Conservation (phyloP, 768 basidiomycete species). For the Boletus reticuloceps region DNA sequence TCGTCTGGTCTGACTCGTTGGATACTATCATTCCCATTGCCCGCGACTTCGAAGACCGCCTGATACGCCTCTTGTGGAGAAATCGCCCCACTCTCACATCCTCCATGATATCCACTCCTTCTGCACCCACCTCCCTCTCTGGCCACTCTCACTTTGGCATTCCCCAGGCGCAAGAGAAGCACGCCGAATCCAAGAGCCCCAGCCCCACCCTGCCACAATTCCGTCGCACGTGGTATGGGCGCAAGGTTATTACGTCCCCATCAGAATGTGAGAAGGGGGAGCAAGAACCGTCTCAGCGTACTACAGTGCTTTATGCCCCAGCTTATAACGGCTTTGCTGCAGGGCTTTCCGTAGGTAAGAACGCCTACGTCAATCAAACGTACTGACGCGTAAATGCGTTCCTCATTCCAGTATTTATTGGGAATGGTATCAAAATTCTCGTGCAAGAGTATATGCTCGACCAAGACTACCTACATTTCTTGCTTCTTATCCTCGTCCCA, state of each 20-base stretch:
- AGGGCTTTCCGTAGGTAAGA: constrained; percentile 24
- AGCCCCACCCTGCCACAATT: constrained; percentile 28
- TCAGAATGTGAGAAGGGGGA: constrained; percentile 27
- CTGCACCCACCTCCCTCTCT: constrained; percentile 34
- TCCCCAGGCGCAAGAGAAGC: constrained; percentile 16
- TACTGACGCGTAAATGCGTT: constrained; percentile 1
- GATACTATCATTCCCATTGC: constrained; percentile 62
- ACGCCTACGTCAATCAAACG: not conserved
- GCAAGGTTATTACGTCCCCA: constrained; percentile 42
- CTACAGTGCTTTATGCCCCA: constrained; percentile 24
- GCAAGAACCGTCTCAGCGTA: constrained; percentile 12
- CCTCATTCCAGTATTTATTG: constrained; percentile 52
- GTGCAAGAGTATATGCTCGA: constrained; percentile 54
- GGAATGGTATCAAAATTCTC: constrained; percentile 60
- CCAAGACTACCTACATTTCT: constrained; percentile 38
- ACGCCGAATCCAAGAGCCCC: constrained; percentile 11
- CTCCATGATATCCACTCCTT: constrained; percentile 27
- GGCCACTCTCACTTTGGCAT: constrained; percentile 35
- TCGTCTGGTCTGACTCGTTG: constrained; percentile 84
- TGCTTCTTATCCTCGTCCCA: constrained; percentile 41
- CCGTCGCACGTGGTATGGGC: constrained; percentile 62
- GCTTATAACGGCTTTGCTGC: constrained; percentile 29
- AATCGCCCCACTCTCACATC: constrained; percentile 28
- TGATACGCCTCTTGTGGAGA: constrained; percentile 57
- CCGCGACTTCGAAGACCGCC: constrained; percentile 54